Evolutionary conservation across 1,284 basidiomycete genomes (phyloP), one percentile per base, ranked within the genome.

Genomic region (Mycosarcoma mackinlayi): DNA sequence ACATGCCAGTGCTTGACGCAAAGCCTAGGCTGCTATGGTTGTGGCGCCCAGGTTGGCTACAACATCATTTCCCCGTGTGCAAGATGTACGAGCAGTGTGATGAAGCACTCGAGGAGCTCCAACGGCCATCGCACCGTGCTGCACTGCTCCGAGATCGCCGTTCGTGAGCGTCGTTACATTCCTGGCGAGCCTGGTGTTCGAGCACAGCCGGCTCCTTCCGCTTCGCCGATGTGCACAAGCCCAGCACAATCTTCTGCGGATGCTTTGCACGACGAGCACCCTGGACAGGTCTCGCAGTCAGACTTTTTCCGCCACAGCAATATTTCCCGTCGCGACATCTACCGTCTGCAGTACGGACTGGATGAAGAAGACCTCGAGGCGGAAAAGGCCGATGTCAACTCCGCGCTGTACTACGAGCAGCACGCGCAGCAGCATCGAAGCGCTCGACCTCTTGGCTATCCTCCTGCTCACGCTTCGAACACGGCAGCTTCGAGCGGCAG

Each of bases 71-170:
- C 66, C n/a, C 72, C 77, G 4, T 79, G 73, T 38, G 46, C 63
- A 10, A 46, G 64, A 27, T 76, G 67, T 47, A 59, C 89, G 37
- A 79, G 73, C 35, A 83, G 82, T 27, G 81, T 84, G 7, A 68
- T 79, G 49, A 79, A 81, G 58, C 81, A 84, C 52, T 76, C 88
- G 88, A 73, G 87, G 86, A 76, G 83, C 39, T 84, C 84, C 4
- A 93, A 93, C 81, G 91, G 91, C 6, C 92, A 94, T 80, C 89
- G 92, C 23, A 93, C 91, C 78, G 92, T 94, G 27, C 92, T 93
- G 82, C 91, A 93, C 84, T 90, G 91, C 48, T 87, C 85, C 74
- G 90, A 92, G 83, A 89, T 93, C 48, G 74, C 82, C n/a, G 88
- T 88, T 10, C 86, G 87, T 28, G 90, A 92, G 79, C 87, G 92